Evolutionary conservation across 768 basidiomycete genomes (phyloP), one percentile per base, ranked within the genome.

Genomic region (Pisolithus sp.): DNA sequence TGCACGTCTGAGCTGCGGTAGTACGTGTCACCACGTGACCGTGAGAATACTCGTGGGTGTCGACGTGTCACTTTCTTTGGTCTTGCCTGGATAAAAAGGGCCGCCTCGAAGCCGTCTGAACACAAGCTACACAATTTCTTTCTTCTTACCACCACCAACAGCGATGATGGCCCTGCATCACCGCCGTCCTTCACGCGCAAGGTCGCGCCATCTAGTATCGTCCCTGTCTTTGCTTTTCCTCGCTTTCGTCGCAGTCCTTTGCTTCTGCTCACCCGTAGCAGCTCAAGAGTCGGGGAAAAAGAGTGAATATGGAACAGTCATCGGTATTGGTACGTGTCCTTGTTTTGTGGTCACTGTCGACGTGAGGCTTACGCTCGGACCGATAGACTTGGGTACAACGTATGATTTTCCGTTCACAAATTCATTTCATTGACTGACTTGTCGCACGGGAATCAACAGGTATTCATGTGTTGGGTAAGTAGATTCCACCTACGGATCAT

Each of bases 391-490:
- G 74, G 93, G 93, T 74, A 96, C 93, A 58, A 92, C 89, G 79
- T 89, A 78, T 59, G 76, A 62, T 15, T 58, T 39, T 34, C 1
- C 7, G 47, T 46, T 26, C 43, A 30, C 30, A 8, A 7, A 15
- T 48, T 47, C 38, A 15, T 18, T 15, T 15, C 2, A 23, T 51
- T 48, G 5, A 7, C 54, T 53, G 28, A 58, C 51, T 26, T 30
- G 23, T 52, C 63, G 72, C 46, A 69, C 66, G 26, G 49, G 41
- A 58, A 12, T 50, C 57, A 49, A 42, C 46, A 93, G 89, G 60
- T 93, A 96, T 74, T 96, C 93, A 57, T 96, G 93, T 76, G 94
- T 97, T 63, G 93, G 89, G 90, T 91, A 56, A 68, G 87, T 76
- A 3, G 0, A 5, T 34, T 48, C 28, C 43, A 0, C 12, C 24